Base-by-base conservation (phyloP, 208 protist genomes). In the Kentomonas sorsogonicus region DNA sequence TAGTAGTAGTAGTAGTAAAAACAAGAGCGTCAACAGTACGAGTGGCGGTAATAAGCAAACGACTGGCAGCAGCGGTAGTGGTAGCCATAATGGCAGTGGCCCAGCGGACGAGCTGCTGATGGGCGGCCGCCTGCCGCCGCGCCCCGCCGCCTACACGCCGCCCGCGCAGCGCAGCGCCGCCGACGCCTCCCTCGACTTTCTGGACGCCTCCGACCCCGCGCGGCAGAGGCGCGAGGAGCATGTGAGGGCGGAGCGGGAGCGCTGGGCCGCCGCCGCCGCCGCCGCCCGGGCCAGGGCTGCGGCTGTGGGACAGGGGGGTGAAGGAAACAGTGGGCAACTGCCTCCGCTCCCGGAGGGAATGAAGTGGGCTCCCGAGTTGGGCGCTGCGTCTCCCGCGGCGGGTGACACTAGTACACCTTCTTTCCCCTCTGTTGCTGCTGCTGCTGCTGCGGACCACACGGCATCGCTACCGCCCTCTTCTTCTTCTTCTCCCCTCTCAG, bases 121-220 rank as follows among this genome's bases (percentile, higher is more conserved):
- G 15, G 74, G 83, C 43, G 68, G 55, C 1, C 74, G 79, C 3
- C 53, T 45, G 20, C 80, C 81, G 13, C 87, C 87, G 0, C 74
- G 73, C 0, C 81, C 87, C 0, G 72, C 77, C 11, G 71, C 61
- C 40, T 94, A 94, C 63, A 72, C 89, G 5, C 84, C 88, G 7
- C 82, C 83, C 0, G 74, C 75, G 51, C 41, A 89, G 69, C 81
- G 88, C 18, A 63, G 77, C 47, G 46, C 74, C 0, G 44, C 61
- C 18, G 88, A 91, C 52, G 74, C 77, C 30, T 92, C 82, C 6
- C 66, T 94, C 0, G 51, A 48, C 0, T 92, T 91, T 67, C 53
- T 92, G 48, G 70, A 63, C 33, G 48, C 73, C n/a, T 39, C 75
- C 39, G 38, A 70, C 11, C 57, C 71, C 16, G 27, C 67, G 13